These are phyloP conservation scores for Starmerella asiatica DNA, from an alignment of 805 yeast genomes.

Conservation along the genomic window DNA sequence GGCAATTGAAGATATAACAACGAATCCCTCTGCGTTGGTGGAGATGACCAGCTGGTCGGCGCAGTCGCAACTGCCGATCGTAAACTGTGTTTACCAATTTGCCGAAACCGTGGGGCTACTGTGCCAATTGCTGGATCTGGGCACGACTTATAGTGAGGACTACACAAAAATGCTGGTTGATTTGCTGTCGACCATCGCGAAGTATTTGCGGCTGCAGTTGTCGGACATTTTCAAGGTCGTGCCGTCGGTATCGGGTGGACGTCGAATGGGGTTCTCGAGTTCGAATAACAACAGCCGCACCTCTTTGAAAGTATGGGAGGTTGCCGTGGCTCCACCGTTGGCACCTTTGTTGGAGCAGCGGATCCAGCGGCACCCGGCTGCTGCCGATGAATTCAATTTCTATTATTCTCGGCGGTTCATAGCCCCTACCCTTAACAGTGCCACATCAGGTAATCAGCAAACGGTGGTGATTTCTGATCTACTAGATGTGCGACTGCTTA, in stretches of 20 bases:
- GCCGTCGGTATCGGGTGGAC: background rate
- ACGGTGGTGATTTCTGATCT: slow-evolving; percentile 36
- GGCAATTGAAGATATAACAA: slow-evolving; percentile 39
- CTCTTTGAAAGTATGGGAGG: background rate
- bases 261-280: background rate
- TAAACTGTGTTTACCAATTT: slow-evolving; percentile 35
- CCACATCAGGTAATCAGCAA: slow-evolving; percentile 3
- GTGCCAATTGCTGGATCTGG: slow-evolving; percentile 46
- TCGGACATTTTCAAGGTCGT: background rate
- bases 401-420: slow-evolving; percentile 17
- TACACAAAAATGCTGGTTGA: slow-evolving; percentile 32
- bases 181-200: slow-evolving; percentile 17
- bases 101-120: slow-evolving; percentile 35
- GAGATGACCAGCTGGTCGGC: slow-evolving; percentile 24
- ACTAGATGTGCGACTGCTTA: slow-evolving; percentile 40
- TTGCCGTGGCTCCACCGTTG: background rate
- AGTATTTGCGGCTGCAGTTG: slow-evolving; percentile 6
- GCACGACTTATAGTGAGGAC: slow-evolving; percentile 43
- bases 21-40: slow-evolving; percentile 30
- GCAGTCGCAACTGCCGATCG: slow-evolving; percentile 25
- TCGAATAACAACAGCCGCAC: background rate
- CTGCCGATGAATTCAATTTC: slow-evolving; percentile 18
- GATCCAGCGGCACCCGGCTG: background rate
- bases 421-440: slow-evolving; percentile 7
- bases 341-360: background rate